Percentiles rank a stretch among this genome's conserved stretches.
These are phyloP conservation scores for Adansonia madagascariensis DNA, from an alignment of 441 rosid species.

Conservation along the genomic window DNA sequence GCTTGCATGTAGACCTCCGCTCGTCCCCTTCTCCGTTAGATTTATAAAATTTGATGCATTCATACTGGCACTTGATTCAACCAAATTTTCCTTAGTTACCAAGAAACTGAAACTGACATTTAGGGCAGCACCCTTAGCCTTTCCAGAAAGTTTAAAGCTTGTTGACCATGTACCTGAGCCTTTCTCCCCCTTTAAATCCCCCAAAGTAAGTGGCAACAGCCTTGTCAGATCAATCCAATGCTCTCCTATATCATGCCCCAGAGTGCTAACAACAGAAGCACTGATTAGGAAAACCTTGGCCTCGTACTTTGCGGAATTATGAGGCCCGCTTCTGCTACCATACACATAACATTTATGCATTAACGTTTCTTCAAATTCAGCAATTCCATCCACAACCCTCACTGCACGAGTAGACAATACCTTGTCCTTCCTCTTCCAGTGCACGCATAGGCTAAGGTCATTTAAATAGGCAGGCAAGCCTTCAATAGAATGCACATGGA, in stretches of 20 bases:
- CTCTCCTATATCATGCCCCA: constrained; percentile 57
- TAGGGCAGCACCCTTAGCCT: constrained; percentile 68
- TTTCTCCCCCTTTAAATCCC: constrained; percentile 60
- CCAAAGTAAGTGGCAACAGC: constrained; percentile 64
- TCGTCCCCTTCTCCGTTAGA: constrained; percentile 30
- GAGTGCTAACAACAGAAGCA: constrained; percentile 54
- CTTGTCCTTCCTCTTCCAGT: constrained; percentile 77
- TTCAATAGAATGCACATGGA: constrained; percentile 79
- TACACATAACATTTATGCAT: constrained; percentile 61
- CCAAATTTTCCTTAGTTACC: constrained; percentile 40
- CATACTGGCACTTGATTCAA: constrained; percentile 36
- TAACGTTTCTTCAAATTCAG: constrained; percentile 74
- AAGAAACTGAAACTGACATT: constrained; percentile 79
- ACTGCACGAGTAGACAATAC: constrained; percentile 51
- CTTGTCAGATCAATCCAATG: constrained; percentile 82
- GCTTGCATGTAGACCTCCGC: constrained; percentile 29
- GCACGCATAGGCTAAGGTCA: constrained; percentile 56
- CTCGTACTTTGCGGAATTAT: constrained; percentile 62
- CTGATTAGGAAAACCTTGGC: constrained; percentile 59
- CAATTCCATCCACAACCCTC: constrained; percentile 53
- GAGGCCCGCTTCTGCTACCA: constrained; percentile 63
- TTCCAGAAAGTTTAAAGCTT: constrained; percentile 65
- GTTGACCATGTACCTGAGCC: constrained; percentile 71
- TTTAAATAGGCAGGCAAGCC: constrained; percentile 58
- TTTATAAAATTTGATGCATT: constrained; percentile 36